Percentiles rank a stretch among this genome's conserved stretches.
These are phyloP conservation scores for Cornus kousa DNA, from an alignment of 148 eudicot species.

Conservation along the genomic window DNA sequence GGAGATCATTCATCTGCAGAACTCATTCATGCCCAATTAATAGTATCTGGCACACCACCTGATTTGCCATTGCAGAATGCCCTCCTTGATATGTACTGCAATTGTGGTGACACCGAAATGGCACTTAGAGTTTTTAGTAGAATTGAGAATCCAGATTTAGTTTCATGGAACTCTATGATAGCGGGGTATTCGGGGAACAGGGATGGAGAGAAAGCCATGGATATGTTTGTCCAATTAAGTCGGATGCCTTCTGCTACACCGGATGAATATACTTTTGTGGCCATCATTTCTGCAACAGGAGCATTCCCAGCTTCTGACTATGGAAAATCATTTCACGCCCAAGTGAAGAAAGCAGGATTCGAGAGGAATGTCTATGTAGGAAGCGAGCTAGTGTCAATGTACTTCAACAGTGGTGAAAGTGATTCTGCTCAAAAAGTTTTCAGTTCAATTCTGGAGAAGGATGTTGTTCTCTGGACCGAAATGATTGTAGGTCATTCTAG, in stretches of 20 bases:
- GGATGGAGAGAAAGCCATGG: conserved; percentile 61
- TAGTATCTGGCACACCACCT: conserved; percentile 40
- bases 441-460: conserved; percentile 42
- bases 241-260: conserved; percentile 37
- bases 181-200: conserved; percentile 64
- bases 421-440: conserved; percentile 60
- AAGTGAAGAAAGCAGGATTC: conserved; percentile 47
- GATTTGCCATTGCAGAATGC: conserved; percentile 81
- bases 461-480: conserved; percentile 79
- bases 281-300: conserved; percentile 51
- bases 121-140: conserved; percentile 51
- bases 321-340: conserved; percentile 75
- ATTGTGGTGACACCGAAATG: conserved; percentile 48
- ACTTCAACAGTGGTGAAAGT: conserved; percentile 50
- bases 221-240: conserved; percentile 43
- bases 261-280: conserved; percentile 83
- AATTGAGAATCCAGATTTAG: conserved; percentile 59
- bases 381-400: conserved; percentile 71
- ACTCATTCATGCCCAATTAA: conserved; percentile 53
- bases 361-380: conserved; percentile 56
- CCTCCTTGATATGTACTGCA: conserved; percentile 79
- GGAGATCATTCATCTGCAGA: conserved; percentile 45
- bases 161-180: conserved; percentile 88
- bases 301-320: conserved; percentile 36
- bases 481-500: conserved; percentile 69